Percentiles rank a stretch among this genome's conserved stretches.
These are phyloP conservation scores for Selaginella moellendorffii DNA, from an alignment of 75 land plant genomes.

Conservation along the genomic window DNA sequence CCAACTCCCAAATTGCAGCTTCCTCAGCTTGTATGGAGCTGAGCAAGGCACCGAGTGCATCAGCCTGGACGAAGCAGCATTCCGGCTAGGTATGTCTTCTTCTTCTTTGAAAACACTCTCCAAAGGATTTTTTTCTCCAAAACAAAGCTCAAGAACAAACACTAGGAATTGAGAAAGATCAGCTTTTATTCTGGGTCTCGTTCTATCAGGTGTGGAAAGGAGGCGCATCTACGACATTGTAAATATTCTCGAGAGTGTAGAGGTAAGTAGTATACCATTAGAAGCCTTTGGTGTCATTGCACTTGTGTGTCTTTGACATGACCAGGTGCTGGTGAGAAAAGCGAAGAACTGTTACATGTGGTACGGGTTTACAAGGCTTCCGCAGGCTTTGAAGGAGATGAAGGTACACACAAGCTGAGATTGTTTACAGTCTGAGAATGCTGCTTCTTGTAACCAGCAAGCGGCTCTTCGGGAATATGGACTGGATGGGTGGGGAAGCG, in stretches of 20 bases:
- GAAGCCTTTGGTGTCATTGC: no score
- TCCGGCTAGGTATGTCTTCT: constrained; percentile 32
- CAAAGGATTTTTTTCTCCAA: constrained; percentile 1
- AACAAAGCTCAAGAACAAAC: no score
- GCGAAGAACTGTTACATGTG: constrained; percentile 82
- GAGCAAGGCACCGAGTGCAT: constrained; percentile 42
- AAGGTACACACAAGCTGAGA: constrained; percentile 55
- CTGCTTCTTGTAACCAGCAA: constrained; percentile 32
- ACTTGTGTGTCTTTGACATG: no score
- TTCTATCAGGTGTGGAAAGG: constrained; percentile 54
- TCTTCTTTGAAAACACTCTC: background rate
- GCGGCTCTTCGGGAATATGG: constrained; percentile 30
- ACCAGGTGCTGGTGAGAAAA: constrained; percentile 66
- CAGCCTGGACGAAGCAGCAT: constrained; percentile 78
- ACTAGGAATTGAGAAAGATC: no score
- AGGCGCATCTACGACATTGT: constrained; percentile 86
- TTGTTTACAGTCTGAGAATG: no score
- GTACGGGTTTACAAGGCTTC: constrained; percentile 70
- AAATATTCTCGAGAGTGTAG: constrained; percentile 73
- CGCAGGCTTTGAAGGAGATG: constrained; percentile 45
- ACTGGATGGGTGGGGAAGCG: background rate
- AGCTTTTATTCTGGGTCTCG: background rate
- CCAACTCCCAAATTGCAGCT: constrained; percentile 30
- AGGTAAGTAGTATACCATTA: constrained; percentile 50
- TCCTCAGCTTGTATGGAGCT: constrained; percentile 50